Evolutionary conservation across 2,329 filamentous ascomycete species (phyloP), one percentile per base, ranked within the genome.

Genomic region (Chalaropsis thielavioides): DNA sequence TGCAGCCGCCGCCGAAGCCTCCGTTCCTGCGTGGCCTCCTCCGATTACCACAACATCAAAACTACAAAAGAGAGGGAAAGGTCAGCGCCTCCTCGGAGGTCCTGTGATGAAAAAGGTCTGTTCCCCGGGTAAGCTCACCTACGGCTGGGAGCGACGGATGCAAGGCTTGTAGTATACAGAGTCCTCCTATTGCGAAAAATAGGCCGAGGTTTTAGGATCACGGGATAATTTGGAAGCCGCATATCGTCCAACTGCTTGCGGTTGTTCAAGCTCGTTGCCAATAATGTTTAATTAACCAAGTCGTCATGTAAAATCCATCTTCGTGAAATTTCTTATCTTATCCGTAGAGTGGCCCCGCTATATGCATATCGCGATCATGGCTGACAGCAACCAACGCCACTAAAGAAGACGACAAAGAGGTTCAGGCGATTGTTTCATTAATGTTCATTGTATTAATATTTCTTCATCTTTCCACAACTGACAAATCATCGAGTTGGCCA

Each of bases 31-130:
- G 79, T 99, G 94, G 35, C 94, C 94, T 67, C 94, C 94, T 64
- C 94, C 94, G 68, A 99, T 91, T 1, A 99, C 92, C 43, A 99
- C 81, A 61, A 99, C 94, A 81, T 99, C 92, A 73, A 83, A 81
- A 66, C 87, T 89, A 68, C 40, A 17, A 24, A 43, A 19, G 38
- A 31, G 59, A 13, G 24, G 58, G 27, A 19, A 56, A 58, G 62
- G 62, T 64, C 19, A 64, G 35, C 17, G 15, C 31, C 15, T 38
- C 7, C 24, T 35, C 1, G 24, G 54, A 11, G 27, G 24, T 15
- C 15, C 31, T 35, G 17, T 3, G 24, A 51, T 15, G 24, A 11
- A 7, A 11, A 11, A 51, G 27, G 31, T 13, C 31, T 13, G 27
- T 58, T 38, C n/a, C 8, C 5, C 24, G 10, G 31, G 6, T 38